These are phyloP conservation scores for Psilocybe azurescens DNA, from an alignment of 768 basidiomycete genomes.

Conservation along the genomic window DNA sequence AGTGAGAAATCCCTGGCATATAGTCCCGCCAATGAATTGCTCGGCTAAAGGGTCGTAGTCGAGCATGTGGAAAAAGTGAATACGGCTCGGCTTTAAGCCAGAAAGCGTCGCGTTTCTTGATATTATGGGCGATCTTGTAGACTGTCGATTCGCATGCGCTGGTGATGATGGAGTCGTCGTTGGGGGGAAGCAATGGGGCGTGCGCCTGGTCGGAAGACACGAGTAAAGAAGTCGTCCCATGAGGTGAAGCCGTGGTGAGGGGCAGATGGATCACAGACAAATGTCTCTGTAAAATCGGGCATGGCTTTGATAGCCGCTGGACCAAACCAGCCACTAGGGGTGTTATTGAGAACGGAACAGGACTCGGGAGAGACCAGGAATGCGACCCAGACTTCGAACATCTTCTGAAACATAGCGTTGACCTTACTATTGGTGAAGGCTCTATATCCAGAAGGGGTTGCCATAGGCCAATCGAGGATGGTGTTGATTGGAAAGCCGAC, in stretches of 20 bases:
- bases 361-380: not conserved
- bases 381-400: slow-evolving; percentile 1
- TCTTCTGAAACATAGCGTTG: slow-evolving; percentile 5
- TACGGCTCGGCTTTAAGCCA: slow-evolving; percentile 7
- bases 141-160: slow-evolving; percentile 3
- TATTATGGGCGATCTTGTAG: slow-evolving; percentile 1
- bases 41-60: not conserved
- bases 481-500: slow-evolving; percentile 8
- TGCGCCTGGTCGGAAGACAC: not conserved
- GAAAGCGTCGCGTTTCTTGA: slow-evolving; percentile 3
- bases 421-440: not conserved
- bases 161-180: not conserved
- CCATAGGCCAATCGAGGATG: slow-evolving; percentile 9
- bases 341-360: not conserved
- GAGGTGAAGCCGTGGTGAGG: slow-evolving; percentile 2
- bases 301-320: not conserved
- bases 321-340: not conserved
- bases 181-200: not conserved
- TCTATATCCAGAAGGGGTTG: not conserved
- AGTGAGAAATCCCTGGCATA: slow-evolving; percentile 2
- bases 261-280: not conserved
- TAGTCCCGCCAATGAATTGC: slow-evolving; percentile 2
- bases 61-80: slow-evolving; percentile 1
- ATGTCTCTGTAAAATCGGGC: slow-evolving; percentile 1
- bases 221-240: slow-evolving; percentile 8